Conservation (phyloP, 495 filamentous ascomycete genomes). For the Pseudomonodictys pantanalensis region DNA sequence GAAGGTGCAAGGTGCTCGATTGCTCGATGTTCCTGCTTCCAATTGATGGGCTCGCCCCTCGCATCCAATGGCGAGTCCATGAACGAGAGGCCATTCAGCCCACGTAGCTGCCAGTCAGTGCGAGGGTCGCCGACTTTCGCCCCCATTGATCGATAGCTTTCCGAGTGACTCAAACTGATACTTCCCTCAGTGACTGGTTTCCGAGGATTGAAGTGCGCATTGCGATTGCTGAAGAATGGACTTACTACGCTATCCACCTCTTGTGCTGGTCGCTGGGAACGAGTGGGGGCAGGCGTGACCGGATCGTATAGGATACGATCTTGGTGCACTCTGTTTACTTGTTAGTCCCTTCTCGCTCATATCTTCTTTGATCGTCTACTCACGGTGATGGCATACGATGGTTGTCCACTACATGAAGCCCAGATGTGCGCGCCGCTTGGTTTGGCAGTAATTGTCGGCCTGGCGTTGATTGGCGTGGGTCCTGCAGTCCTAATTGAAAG, state of each 20-base stretch:
- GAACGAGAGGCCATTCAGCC: conserved; percentile 34
- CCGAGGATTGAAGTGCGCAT: not conserved
- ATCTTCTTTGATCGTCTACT: not conserved
- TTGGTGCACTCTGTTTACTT: too few species aligned
- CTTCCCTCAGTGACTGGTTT: not conserved
- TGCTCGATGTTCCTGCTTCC: not conserved
- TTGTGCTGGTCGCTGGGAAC: not conserved
- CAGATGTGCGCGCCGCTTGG: too few species aligned
- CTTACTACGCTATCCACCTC: conserved; percentile 29
- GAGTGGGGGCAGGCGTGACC: conserved; percentile 13
- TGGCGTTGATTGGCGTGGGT: conserved; percentile 4
- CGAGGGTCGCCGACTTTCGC: not conserved
- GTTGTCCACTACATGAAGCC: too few species aligned
- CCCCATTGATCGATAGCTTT: conserved; percentile 10
- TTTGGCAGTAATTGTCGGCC: too few species aligned
- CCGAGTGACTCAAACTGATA: conserved; percentile 2
- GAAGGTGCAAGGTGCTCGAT: not conserved
- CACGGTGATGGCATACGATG: too few species aligned
- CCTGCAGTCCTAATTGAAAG: conserved; percentile 5
- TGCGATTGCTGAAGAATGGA: conserved; percentile 36
- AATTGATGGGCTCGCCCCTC: conserved; percentile 11
- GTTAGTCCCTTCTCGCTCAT: too few species aligned
- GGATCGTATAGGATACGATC: not conserved
- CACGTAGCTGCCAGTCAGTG: conserved; percentile 10
- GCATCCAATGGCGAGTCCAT: conserved; percentile 21